phyloP scores from a whole-genome alignment of 306 rosid species.

The Malus sieversii region DNA sequence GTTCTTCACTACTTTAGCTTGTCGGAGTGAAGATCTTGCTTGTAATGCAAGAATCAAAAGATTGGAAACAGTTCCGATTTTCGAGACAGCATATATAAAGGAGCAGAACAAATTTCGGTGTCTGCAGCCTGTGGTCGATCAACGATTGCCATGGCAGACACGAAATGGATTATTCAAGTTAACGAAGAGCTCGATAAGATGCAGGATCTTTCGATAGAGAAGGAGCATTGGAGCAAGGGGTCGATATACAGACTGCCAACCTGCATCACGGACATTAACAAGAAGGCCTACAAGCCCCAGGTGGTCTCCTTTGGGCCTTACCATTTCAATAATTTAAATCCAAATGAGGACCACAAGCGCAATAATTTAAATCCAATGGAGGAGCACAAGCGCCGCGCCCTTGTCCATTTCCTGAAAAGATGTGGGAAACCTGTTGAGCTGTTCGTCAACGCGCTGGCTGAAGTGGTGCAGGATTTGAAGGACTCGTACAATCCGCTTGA shows the following conservation, averaged over 20 bases:
- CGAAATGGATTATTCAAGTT: constrained; percentile 25
- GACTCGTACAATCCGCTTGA: constrained; percentile 34
- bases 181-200: constrained; percentile 12
- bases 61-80: background rate
- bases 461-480: constrained; percentile 25
- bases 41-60: background rate
- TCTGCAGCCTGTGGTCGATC: background rate
- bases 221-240: constrained; percentile 32
- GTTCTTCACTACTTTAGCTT: background rate
- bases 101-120: background rate
- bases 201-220: constrained; percentile 17
- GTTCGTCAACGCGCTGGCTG: background rate
- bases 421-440: constrained; percentile 11
- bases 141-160: constrained; percentile 8
- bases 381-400: constrained; percentile 39
- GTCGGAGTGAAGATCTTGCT: background rate
- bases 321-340: constrained; percentile 11
- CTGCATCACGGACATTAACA: constrained; percentile 1
- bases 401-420: constrained; percentile 27
- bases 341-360: constrained; percentile 42
- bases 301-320: constrained; percentile 57
- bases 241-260: constrained; percentile 41
- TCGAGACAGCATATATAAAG: background rate
- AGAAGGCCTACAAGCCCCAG: constrained; percentile 35
- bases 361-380: constrained; percentile 21